These are phyloP conservation scores for Friedmanniomyces simplex DNA, from an alignment of 495 filamentous ascomycete genomes.

Conservation along the genomic window DNA sequence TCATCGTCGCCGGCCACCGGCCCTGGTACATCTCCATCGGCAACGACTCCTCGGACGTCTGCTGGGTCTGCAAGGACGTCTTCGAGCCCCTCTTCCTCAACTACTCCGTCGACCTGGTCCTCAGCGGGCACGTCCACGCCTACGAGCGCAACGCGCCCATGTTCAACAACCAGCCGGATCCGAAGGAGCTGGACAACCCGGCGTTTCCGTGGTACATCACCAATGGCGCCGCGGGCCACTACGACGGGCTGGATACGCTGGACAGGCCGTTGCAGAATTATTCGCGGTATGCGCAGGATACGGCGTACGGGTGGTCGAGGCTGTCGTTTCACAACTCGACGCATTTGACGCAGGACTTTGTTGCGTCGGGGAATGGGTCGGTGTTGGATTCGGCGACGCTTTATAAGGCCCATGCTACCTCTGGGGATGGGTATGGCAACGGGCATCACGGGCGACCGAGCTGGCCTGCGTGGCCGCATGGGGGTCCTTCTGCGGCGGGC, in stretches of 20 bases:
- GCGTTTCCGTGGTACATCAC: slow-evolving; percentile 18
- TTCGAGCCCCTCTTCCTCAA: slow-evolving; percentile 50
- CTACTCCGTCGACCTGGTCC: slow-evolving; percentile 51
- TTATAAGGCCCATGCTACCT: slow-evolving; percentile 4
- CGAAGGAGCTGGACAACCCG: slow-evolving; percentile 16
- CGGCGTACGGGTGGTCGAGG: slow-evolving; percentile 7
- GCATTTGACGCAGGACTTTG: slow-evolving; percentile 8
- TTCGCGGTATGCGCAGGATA: slow-evolving; percentile 1
- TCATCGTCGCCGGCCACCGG: slow-evolving; percentile 49
- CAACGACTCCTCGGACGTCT: slow-evolving; percentile 28
- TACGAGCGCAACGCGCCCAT: slow-evolving; percentile 41
- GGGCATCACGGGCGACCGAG: not conserved
- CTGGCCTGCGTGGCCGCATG: not conserved
- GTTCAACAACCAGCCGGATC: slow-evolving; percentile 12
- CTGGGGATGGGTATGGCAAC: slow-evolving; percentile 1
- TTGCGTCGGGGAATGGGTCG: slow-evolving; percentile 2
- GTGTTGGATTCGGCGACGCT: slow-evolving; percentile 10
- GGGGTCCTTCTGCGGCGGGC: too few relatives aligned
- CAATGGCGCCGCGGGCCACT: slow-evolving; percentile 19
- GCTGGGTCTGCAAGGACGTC: slow-evolving; percentile 43
- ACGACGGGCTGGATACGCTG: slow-evolving; percentile 15
- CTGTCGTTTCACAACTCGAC: slow-evolving; percentile 11
- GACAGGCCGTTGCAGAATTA: not conserved
- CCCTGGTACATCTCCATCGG: slow-evolving; percentile 46
- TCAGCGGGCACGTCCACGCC: slow-evolving; percentile 54